Evolutionary conservation across 2,329 filamentous ascomycete genomes (phyloP).

Genomic region (Calonectria pseudoturangicola): DNA sequence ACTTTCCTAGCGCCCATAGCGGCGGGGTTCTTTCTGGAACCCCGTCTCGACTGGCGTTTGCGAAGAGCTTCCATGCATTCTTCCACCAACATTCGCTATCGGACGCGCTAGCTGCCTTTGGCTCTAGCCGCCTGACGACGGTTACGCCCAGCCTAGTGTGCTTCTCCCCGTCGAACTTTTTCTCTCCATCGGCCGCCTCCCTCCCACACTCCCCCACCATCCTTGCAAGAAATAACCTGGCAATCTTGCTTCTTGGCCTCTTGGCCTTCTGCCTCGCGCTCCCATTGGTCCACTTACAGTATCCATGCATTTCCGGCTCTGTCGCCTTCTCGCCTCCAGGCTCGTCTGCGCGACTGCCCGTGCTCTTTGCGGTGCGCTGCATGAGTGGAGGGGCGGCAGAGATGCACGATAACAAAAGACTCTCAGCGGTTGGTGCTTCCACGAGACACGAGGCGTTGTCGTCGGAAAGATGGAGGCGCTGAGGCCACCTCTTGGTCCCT

Average conservation of each 20-base stretch:
- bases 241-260: constrained; percentile 37
- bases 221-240: constrained; percentile 31
- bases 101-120: constrained; percentile 42
- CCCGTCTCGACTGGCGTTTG: constrained; percentile 38
- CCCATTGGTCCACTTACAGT: constrained; percentile 55
- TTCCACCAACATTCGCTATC: constrained; percentile 52
- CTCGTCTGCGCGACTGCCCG: constrained; percentile 35
- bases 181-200: constrained; percentile 45
- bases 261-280: constrained; percentile 35
- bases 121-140: constrained; percentile 28
- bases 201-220: constrained; percentile 45
- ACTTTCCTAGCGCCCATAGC: constrained; percentile 42
- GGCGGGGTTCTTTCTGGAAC: constrained; percentile 39
- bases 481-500: constrained; percentile 28
- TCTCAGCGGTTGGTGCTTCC: constrained; percentile 28
- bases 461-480: constrained; percentile 39
- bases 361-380: constrained; percentile 37
- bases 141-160: constrained; percentile 24
- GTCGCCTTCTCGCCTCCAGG: constrained; percentile 37
- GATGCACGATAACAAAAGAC: constrained; percentile 39
- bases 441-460: constrained; percentile 39
- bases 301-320: constrained; percentile 52
- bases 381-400: constrained; percentile 38
- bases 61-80: constrained; percentile 54
- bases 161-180: constrained; percentile 19